Conservation (phyloP, 169 alveolate species). For the Cryptosporidium meleagridis region DNA sequence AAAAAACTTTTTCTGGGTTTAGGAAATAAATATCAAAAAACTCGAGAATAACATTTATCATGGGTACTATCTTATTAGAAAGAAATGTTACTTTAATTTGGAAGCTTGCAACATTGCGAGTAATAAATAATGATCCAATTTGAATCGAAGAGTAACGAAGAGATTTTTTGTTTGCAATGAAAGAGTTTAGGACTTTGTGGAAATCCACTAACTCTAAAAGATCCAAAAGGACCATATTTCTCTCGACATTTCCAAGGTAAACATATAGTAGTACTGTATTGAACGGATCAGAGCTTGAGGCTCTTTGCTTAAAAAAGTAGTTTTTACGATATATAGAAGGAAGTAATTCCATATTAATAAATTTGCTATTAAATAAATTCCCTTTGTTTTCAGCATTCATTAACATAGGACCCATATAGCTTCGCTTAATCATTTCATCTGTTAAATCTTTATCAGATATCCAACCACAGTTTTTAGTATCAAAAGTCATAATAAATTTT, state of each 20-base stretch:
- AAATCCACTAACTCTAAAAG: constrained; percentile 32
- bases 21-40: constrained; percentile 14
- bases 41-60: constrained; percentile 22
- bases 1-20: constrained; percentile 23
- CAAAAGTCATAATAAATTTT: not conserved
- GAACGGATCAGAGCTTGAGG: constrained; percentile 23
- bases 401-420: not conserved
- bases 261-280: constrained; percentile 3
- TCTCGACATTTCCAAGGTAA: constrained; percentile 27
- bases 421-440: not conserved
- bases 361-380: not conserved
- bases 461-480: not conserved
- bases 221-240: not conserved
- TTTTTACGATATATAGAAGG: constrained; percentile 1
- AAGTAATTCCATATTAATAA: not conserved
- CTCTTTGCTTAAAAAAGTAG: constrained; percentile 38
- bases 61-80: constrained; percentile 7
- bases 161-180: constrained; percentile 22
- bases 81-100: constrained; percentile 36
- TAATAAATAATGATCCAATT: constrained; percentile 3
- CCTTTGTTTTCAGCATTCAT: constrained; percentile 9
- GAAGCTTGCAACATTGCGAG: constrained; percentile 2
- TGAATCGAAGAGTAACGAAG: constrained; percentile 10
- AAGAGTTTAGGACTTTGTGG: constrained; percentile 1
- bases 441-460: constrained; percentile 1